phyloP scores from a whole-genome alignment of 2,329 filamentous ascomycete species.

The Thelonectria blattea region DNA sequence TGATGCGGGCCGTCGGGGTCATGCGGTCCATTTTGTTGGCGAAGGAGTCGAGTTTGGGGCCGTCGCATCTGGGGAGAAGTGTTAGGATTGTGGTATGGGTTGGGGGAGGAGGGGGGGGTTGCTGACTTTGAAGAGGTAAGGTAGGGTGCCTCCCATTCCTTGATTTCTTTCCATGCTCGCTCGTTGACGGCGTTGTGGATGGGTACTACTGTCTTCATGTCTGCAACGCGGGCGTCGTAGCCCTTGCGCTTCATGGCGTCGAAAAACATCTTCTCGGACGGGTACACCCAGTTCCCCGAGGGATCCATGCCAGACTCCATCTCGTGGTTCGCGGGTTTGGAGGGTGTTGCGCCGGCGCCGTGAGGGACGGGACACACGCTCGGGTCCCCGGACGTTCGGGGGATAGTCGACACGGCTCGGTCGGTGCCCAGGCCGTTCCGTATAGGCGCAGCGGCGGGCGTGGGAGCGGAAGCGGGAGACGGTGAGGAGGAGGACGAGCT shows the following conservation, averaged over 20 bases:
- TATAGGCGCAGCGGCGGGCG: conserved; percentile 8
- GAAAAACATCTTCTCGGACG: conserved; percentile 97
- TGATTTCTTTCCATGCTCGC: conserved; percentile 91
- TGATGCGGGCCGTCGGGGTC: conserved; percentile 83
- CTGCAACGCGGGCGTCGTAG: conserved; percentile 70
- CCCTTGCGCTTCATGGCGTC: conserved; percentile 94
- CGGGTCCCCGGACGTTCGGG: conserved; percentile 58
- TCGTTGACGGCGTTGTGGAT: conserved; percentile 99
- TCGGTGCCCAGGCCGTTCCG: conserved; percentile 61
- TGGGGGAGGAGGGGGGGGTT: neutral
- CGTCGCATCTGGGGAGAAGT: conserved; percentile 60
- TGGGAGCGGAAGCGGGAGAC: neutral
- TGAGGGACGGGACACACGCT: conserved; percentile 49
- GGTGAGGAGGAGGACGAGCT: too few species aligned
- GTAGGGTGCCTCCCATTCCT: conserved; percentile 81
- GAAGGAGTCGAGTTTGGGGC: conserved; percentile 84
- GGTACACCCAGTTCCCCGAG: conserved; percentile 95
- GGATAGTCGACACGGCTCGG: conserved; percentile 81
- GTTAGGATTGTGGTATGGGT: conserved; percentile 9
- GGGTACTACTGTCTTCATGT: conserved; percentile 92
- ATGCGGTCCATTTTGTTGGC: conserved; percentile 72
- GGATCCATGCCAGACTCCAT: conserved; percentile 74
- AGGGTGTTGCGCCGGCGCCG: conserved; percentile 31
- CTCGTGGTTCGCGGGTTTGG: conserved; percentile 72
- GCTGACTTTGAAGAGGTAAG: conserved; percentile 61